phyloP scores from a whole-genome alignment of 345 rosid genomes.

The Kernera saxatilis region DNA sequence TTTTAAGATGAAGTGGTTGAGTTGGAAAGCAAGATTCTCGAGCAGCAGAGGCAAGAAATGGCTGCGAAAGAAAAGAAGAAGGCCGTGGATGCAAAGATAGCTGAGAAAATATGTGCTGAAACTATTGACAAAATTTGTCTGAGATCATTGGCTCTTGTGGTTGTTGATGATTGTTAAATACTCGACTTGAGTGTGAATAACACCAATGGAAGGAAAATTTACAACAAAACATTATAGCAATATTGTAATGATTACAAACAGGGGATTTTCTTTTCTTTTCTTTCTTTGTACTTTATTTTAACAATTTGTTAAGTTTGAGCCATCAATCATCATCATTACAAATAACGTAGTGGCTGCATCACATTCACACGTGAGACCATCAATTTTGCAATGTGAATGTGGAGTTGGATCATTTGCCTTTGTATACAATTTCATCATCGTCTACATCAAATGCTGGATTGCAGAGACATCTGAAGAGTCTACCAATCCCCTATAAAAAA shows the following conservation, averaged over 20 bases:
- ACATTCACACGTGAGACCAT: conserved; percentile 22
- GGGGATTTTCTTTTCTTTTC: not conserved
- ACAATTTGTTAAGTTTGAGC: conserved; percentile 13
- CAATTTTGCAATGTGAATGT: conserved; percentile 1
- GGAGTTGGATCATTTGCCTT: conserved; percentile 49
- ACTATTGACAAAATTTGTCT: too few relatives aligned
- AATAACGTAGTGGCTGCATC: conserved; percentile 8
- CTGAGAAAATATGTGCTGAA: too few relatives aligned
- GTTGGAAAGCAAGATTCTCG: too few relatives aligned
- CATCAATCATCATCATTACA: conserved; percentile 29
- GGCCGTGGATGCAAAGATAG: too few relatives aligned
- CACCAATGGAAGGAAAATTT: not conserved
- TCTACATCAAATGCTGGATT: conserved; percentile 95
- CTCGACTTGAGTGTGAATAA: not conserved
- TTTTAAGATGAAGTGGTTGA: too few relatives aligned
- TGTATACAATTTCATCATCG: conserved; percentile 86
- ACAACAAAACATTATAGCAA: not conserved
- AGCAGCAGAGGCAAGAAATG: too few relatives aligned
- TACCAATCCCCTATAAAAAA: conserved; percentile 75
- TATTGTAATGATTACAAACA: conserved; percentile 21
- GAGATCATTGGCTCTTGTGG: not conserved
- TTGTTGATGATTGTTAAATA: not conserved
- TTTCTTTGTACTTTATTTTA: conserved; percentile 7
- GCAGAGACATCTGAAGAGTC: conserved; percentile 95
- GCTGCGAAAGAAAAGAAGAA: too few relatives aligned